Conservation (phyloP, 345 rosid genomes). For the Brassica rapa region DNA sequence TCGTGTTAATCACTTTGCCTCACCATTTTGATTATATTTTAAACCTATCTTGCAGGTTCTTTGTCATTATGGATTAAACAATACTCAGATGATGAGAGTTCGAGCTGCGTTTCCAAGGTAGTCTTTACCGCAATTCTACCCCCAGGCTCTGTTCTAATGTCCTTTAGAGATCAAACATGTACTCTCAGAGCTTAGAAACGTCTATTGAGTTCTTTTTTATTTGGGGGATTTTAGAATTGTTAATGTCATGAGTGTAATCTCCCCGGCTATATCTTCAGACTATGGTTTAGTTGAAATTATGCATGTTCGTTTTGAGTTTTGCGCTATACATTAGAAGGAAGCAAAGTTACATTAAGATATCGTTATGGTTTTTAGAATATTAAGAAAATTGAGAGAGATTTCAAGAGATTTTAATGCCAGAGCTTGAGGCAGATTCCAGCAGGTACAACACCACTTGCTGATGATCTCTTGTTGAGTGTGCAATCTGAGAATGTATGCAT, state of each 20-base stretch:
- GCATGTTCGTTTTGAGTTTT: conserved; percentile 3
- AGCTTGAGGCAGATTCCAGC: conserved; percentile 89
- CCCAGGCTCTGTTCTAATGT: conserved; percentile 19
- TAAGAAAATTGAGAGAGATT: background rate
- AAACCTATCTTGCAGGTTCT: conserved; percentile 23
- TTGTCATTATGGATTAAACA: background rate
- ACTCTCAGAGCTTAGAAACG: conserved; percentile 21
- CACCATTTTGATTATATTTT: conserved; percentile 11
- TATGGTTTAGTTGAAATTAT: conserved; percentile 14
- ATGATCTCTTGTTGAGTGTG: conserved; percentile 52
- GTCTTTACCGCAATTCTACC: conserved; percentile 18
- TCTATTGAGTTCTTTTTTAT: background rate
- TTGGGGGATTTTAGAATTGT: background rate
- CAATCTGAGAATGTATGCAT: conserved; percentile 84
- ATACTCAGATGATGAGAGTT: conserved; percentile 4
- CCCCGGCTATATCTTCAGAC: conserved; percentile 10
- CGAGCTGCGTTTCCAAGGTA: background rate
- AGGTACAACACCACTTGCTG: conserved; percentile 54
- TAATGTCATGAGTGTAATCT: background rate
- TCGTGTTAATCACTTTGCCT: background rate
- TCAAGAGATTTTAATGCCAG: conserved; percentile 59
- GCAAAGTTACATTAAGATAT: background rate
- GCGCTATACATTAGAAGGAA: background rate
- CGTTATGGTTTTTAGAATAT: background rate
- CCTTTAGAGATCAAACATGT: conserved; percentile 8